Conservation (phyloP, 2,329 filamentous ascomycete species). For the Arthroderma uncinatum region DNA sequence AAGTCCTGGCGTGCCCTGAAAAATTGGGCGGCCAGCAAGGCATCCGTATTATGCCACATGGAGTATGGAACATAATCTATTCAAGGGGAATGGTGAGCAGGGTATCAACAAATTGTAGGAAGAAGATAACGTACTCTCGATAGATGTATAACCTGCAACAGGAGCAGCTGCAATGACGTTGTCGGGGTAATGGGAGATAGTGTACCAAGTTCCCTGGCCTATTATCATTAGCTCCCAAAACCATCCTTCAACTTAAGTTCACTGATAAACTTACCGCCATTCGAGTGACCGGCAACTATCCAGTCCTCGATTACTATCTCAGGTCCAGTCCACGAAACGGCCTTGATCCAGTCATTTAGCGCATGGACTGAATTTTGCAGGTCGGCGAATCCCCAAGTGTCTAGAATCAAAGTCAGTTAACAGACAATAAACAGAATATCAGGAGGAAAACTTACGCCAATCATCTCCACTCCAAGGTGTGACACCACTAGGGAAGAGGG, state of each 20-base stretch:
- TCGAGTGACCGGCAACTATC: constrained; percentile 49
- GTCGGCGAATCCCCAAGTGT: constrained; percentile 48
- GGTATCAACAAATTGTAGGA: neutral
- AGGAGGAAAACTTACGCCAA: constrained; percentile 37
- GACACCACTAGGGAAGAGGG: constrained; percentile 46
- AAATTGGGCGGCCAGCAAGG: constrained; percentile 38
- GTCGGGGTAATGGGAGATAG: constrained; percentile 45
- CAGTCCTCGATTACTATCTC: constrained; percentile 37
- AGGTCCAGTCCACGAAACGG: constrained; percentile 39
- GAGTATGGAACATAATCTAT: constrained; percentile 47
- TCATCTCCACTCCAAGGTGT: constrained; percentile 51
- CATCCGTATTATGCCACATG: constrained; percentile 45
- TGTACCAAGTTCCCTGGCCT: constrained; percentile 49
- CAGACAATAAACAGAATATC: neutral
- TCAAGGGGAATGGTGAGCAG: constrained; percentile 7
- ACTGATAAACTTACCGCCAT: constrained; percentile 36
- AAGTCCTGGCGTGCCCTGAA: constrained; percentile 42
- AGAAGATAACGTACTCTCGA: constrained; percentile 33
- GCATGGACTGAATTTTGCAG: constrained; percentile 42
- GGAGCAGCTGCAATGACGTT: constrained; percentile 46
- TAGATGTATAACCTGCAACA: constrained; percentile 49
- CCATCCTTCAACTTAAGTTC: neutral
- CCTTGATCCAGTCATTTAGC: constrained; percentile 42
- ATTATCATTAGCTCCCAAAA: constrained; percentile 5
- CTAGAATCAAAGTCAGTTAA: constrained; percentile 8